These are phyloP conservation scores for Gonium pectorale DNA, from an alignment of 139 green algal species.

Conservation along the genomic window DNA sequence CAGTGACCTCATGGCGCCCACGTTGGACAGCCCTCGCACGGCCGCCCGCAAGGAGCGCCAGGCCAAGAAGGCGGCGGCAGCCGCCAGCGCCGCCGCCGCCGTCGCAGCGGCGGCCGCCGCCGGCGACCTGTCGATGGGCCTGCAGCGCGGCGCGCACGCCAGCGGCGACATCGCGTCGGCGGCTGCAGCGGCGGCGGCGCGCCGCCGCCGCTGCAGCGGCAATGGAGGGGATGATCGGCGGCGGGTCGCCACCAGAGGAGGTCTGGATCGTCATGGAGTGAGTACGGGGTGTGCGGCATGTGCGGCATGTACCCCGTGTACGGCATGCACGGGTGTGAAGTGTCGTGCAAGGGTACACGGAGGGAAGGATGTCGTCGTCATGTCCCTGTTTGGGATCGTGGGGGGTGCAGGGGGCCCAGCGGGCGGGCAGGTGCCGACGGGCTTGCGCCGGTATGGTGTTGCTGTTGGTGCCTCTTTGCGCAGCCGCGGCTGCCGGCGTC, in stretches of 20 bases:
- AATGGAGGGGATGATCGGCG: too few relatives aligned
- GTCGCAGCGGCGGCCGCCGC: not conserved
- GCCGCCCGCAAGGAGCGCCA: slow-evolving; percentile 19
- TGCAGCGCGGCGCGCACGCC: not conserved
- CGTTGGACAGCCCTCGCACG: slow-evolving; percentile 35
- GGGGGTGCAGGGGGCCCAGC: too few relatives aligned
- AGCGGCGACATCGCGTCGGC: not conserved
- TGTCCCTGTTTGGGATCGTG: too few relatives aligned
- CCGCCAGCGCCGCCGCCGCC: not conserved
- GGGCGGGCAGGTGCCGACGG: too few relatives aligned
- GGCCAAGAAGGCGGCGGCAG: not conserved
- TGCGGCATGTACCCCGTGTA: too few relatives aligned
- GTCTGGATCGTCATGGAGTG: slow-evolving; percentile 42
- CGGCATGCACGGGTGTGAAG: too few relatives aligned
- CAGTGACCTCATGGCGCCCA: slow-evolving; percentile 23
- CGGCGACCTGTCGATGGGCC: not conserved
- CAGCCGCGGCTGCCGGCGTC: too few relatives aligned
- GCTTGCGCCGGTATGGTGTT: too few relatives aligned
- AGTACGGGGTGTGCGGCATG: not conserved
- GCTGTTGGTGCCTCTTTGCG: too few relatives aligned
- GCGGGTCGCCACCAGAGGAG: not conserved
- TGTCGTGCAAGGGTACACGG: too few relatives aligned
- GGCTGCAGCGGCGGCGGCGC: not conserved
- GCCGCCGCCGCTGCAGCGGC: too few relatives aligned
- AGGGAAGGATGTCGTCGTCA: too few relatives aligned